Conservation (phyloP, 345 rosid genomes). For the Acer saccharum region DNA sequence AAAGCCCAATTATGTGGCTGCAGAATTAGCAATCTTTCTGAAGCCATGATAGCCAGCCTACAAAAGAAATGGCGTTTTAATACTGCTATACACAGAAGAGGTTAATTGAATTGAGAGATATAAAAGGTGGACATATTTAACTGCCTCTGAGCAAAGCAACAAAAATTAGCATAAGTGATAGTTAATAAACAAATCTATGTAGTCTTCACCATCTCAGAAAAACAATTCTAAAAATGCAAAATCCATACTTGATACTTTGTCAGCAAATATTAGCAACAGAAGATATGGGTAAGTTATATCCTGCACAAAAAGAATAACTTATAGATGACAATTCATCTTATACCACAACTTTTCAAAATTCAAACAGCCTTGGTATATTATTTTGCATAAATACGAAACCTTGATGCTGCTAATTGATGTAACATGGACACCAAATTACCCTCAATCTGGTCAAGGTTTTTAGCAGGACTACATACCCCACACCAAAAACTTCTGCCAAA, state of each 20-base stretch:
- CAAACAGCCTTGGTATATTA: neutral
- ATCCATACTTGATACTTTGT: neutral
- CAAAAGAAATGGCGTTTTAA: constrained; percentile 9
- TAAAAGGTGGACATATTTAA: neutral
- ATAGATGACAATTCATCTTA: neutral
- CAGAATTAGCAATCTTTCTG: constrained; percentile 82
- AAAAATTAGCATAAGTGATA: neutral
- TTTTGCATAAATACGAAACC: neutral
- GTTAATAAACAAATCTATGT: neutral
- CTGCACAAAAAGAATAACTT: neutral
- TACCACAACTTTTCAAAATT: neutral
- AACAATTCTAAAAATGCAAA: neutral
- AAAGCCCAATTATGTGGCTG: constrained; percentile 85
- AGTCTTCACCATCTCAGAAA: neutral
- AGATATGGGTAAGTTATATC: neutral
- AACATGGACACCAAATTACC: neutral
- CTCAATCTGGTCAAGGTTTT: neutral
- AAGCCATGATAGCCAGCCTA: constrained; percentile 88
- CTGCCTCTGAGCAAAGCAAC: neutral
- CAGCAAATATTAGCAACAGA: neutral
- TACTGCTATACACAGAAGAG: constrained; percentile 1
- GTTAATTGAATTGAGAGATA: neutral
- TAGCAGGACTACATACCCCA: neutral
- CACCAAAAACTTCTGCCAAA: neutral
- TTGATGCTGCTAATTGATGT: neutral